phyloP scores from a whole-genome alignment of 2,329 filamentous ascomycete genomes.

The Proliferodiscus dingleyae region DNA sequence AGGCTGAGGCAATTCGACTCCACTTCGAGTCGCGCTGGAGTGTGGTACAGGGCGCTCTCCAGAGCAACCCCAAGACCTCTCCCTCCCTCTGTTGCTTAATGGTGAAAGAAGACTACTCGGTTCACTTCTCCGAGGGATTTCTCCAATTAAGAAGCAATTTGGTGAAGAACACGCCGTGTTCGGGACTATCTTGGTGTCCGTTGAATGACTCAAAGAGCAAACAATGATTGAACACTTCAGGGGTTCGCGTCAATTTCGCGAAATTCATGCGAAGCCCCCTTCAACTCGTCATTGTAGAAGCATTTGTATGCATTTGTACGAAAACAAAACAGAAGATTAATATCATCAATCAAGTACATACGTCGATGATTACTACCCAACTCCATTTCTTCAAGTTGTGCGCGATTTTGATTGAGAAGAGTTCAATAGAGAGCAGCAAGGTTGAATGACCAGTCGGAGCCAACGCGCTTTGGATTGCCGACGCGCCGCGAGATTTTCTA shows the following conservation, averaged over 20 bases:
- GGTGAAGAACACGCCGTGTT: no score
- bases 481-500: constrained; percentile 1
- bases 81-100: no score
- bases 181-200: neutral
- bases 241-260: constrained; percentile 17
- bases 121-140: no score
- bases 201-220: neutral
- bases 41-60: no score
- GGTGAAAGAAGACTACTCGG: no score
- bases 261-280: constrained; percentile 12
- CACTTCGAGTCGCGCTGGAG: no score
- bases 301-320: no score
- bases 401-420: neutral
- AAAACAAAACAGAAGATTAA: neutral
- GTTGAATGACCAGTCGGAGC: neutral
- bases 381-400: neutral
- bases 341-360: neutral
- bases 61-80: no score
- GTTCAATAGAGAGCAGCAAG: neutral
- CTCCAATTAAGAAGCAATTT: no score
- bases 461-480: constrained; percentile 1
- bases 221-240: neutral
- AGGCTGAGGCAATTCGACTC: no score
- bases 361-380: neutral
- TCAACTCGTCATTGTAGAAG: no score